Conservation (phyloP, 805 yeast species). For the Candida insectorum region DNA sequence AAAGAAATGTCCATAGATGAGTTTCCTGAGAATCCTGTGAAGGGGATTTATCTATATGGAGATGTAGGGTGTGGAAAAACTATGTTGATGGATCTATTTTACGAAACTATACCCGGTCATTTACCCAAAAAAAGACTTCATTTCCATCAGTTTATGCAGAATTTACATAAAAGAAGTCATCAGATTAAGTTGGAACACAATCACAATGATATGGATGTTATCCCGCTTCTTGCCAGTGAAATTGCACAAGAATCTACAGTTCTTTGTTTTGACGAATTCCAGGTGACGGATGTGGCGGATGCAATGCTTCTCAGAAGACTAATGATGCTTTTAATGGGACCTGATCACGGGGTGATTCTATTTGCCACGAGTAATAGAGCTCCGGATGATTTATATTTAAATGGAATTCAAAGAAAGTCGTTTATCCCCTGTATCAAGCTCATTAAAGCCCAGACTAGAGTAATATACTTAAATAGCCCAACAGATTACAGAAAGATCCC, state of each 20-base stretch:
- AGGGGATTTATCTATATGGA: conserved; percentile 90
- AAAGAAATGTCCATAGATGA: conserved; percentile 8
- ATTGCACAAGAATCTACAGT: conserved; percentile 74
- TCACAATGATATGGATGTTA: conserved; percentile 65
- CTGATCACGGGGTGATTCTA: conserved; percentile 76
- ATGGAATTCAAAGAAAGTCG: conserved; percentile 89
- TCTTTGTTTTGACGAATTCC: conserved; percentile 94
- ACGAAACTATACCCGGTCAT: conserved; percentile 74
- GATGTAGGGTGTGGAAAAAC: conserved; percentile 99
- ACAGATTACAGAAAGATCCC: conserved; percentile 91
- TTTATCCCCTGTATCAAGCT: conserved; percentile 89
- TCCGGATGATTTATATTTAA: conserved; percentile 88
- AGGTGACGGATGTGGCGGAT: conserved; percentile 97
- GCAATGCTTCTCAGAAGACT: conserved; percentile 91
- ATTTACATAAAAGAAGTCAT: conserved; percentile 83
- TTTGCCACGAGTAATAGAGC: conserved; percentile 95
- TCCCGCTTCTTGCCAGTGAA: conserved; percentile 80
- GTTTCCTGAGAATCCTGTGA: conserved; percentile 41
- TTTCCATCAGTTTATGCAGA: conserved; percentile 97
- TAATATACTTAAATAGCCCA: conserved; percentile 80
- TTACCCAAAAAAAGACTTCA: conserved; percentile 80
- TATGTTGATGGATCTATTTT: conserved; percentile 95
- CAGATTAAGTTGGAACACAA: conserved; percentile 59
- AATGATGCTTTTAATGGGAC: conserved; percentile 60
- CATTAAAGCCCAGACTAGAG: conserved; percentile 69